These are phyloP conservation scores for Xylaria venustula DNA, from an alignment of 495 filamentous ascomycete genomes.

Conservation along the genomic window DNA sequence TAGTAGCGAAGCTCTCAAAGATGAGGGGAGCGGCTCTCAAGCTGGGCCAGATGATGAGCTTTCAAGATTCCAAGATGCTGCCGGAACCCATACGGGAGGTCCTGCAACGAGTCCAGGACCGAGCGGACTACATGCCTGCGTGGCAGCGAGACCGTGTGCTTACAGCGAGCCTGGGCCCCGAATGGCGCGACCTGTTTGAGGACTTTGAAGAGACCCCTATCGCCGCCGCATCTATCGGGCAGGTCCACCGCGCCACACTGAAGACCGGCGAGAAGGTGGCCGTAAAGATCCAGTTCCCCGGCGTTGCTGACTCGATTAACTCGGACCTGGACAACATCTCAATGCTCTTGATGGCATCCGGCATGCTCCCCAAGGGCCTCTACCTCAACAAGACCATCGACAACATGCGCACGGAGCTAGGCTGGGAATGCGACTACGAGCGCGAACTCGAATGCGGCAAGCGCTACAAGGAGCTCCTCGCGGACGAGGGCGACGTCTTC, in stretches of 20 bases:
- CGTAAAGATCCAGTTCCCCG: conserved; percentile 96
- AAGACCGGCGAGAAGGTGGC: conserved; percentile 74
- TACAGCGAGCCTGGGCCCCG: conserved; percentile 68
- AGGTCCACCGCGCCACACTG: conserved; percentile 87
- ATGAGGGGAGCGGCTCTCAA: conserved; percentile 99
- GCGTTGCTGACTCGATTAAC: conserved; percentile 92
- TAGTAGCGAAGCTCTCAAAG: conserved; percentile 86
- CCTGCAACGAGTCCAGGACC: conserved; percentile 90
- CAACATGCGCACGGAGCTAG: conserved; percentile 89
- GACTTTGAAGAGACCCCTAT: conserved; percentile 90
- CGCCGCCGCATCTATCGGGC: conserved; percentile 96
- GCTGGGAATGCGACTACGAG: conserved; percentile 95
- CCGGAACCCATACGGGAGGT: conserved; percentile 81
- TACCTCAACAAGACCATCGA: conserved; percentile 97
- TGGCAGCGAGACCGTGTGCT: conserved; percentile 88
- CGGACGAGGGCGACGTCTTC: conserved; percentile 69
- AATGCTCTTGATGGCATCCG: conserved; percentile 83
- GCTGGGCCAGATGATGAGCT: conserved; percentile 93
- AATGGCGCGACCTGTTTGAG: conserved; percentile 82
- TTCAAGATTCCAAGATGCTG: conserved; percentile 97
- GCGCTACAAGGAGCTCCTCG: conserved; percentile 70
- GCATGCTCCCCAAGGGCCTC: conserved; percentile 83
- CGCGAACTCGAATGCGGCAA: conserved; percentile 78
- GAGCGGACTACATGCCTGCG: conserved; percentile 95
- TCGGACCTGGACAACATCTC: conserved; percentile 92